These are phyloP conservation scores for Hypoxylon sp. DNA, from an alignment of 2,329 filamentous ascomycete genomes.

Conservation along the genomic window DNA sequence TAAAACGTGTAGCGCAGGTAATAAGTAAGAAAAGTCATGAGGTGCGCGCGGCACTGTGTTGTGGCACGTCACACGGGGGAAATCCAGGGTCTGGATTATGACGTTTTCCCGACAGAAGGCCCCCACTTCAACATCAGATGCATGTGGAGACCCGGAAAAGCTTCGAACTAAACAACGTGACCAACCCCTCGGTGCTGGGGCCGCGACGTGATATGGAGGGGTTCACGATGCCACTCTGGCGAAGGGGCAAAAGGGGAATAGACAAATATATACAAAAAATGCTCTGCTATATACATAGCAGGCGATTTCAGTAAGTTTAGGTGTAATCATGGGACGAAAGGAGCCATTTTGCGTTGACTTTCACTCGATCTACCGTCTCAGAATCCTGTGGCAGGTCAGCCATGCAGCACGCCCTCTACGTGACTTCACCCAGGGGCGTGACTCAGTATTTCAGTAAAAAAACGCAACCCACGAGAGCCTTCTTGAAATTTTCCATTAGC, in stretches of 20 bases:
- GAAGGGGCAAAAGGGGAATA: not conserved
- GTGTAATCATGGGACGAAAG: constrained; percentile 19
- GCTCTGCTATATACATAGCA: not conserved
- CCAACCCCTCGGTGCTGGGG: constrained; percentile 43
- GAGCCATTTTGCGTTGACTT: constrained; percentile 10
- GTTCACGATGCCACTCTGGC: constrained; percentile 28
- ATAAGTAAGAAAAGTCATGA: constrained; percentile 12
- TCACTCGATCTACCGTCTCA: constrained; percentile 6
- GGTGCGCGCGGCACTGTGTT: constrained; percentile 39
- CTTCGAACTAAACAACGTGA: constrained; percentile 45
- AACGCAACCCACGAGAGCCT: constrained; percentile 14
- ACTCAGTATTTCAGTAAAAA: constrained; percentile 19
- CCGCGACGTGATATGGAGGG: constrained; percentile 34
- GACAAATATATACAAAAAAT: constrained; percentile 1
- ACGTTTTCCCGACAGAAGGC: constrained; percentile 44
- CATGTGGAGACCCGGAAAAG: constrained; percentile 46
- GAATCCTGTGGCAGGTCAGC: constrained; percentile 3
- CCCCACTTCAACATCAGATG: constrained; percentile 43
- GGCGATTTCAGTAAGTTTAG: constrained; percentile 6
- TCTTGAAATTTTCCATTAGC: constrained; percentile 30
- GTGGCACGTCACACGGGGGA: constrained; percentile 43
- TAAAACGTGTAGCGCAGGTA: constrained; percentile 18
- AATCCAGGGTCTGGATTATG: constrained; percentile 45
- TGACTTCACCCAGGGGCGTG: constrained; percentile 13
- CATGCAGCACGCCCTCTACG: constrained; percentile 6